Evolutionary conservation across 208 protist species (phyloP).

Genomic region (Vickermania ingenoplastis): DNA sequence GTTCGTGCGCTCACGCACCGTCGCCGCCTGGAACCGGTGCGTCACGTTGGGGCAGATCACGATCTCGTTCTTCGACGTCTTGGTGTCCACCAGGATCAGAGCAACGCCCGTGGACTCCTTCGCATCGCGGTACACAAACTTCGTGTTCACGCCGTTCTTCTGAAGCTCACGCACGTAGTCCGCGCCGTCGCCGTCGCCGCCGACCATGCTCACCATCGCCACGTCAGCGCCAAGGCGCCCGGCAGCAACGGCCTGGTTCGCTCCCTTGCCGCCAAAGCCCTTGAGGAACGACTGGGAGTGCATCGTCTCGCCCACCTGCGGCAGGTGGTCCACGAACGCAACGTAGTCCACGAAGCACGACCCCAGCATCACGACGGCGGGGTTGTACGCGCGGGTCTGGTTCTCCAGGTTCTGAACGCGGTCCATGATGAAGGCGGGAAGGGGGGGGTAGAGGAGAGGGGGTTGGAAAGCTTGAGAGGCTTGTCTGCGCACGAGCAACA

Average conservation of each 20-base stretch:
- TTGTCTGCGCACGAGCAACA: no score
- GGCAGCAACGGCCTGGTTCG: constrained; percentile 85
- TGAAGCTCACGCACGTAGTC: constrained; percentile 74
- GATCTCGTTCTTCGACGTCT: constrained; percentile 84
- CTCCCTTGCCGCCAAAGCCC: constrained; percentile 91
- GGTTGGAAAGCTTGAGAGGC: no score
- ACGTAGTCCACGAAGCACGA: constrained; percentile 90
- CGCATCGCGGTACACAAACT: constrained; percentile 34
- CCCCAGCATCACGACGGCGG: constrained; percentile 75
- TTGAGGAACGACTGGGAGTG: constrained; percentile 71
- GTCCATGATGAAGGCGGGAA: no score
- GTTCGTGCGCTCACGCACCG: constrained; percentile 31
- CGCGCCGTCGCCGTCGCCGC: constrained; percentile 72
- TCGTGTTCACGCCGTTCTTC: constrained; percentile 73
- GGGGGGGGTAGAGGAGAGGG: no score
- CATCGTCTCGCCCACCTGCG: constrained; percentile 86
- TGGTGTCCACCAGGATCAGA: constrained; percentile 87
- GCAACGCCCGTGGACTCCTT: constrained; percentile 68
- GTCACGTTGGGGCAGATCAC: constrained; percentile 89
- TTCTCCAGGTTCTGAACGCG: constrained; percentile 23
- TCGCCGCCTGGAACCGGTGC: constrained; percentile 33
- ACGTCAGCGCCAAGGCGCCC: constrained; percentile 71
- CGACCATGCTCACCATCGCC: constrained; percentile 83
- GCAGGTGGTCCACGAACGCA: constrained; percentile 78
- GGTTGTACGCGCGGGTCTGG: constrained; percentile 30